Base-by-base conservation (phyloP, 768 basidiomycete genomes). In the Cystofilobasidium bisporidii region DNA sequence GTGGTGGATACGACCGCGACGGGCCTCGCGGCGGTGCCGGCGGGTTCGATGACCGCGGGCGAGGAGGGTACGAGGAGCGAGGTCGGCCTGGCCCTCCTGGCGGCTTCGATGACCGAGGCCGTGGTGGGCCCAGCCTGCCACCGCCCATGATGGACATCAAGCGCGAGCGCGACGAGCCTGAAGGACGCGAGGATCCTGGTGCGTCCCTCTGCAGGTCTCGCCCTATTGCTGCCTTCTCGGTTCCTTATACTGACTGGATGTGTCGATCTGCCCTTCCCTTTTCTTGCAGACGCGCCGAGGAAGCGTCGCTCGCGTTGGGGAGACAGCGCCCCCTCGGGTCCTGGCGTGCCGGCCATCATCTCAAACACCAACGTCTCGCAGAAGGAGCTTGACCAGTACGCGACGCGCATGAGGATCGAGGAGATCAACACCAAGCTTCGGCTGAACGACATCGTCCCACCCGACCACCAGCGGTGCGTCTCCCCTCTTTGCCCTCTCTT, bases 291-390 rank as follows among this genome's bases (percentile, higher is more conserved):
- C 76, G 87, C 86, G 72, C 86, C 91, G 72, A 87, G 93, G 71
- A 98, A 98, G 80, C 85, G 94, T 71, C 88, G 91, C 72, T 96
- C 92, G 74, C 88, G 96, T 67, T 99, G 93, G 93, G 96, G 96
- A 72, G 94, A 96, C 73, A 88, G 85, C 69, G 89, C 89, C 77
- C 59, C 71, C 56, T 84, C 87, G 61, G 88, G 71, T 45, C 71
- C 93, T 72, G 87, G 92, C 60, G 89, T 92, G 64, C 96, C 96
- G 8, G 94, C 92, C 53, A 91, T 92, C 56, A 93, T 99, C 71
- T 86, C 88, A 56, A 63, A 63, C 40, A 92, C 94, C 69, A 77
- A 78, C 36, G 91, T 99, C 62, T 91, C 92, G 28, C 91, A 92
- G 75, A 86, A 87, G 62, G 93, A 98, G 77, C 86, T 99, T 63